Base-by-base conservation (phyloP, 2,329 filamentous ascomycete genomes). In the Pseudofabraea citricarpa region DNA sequence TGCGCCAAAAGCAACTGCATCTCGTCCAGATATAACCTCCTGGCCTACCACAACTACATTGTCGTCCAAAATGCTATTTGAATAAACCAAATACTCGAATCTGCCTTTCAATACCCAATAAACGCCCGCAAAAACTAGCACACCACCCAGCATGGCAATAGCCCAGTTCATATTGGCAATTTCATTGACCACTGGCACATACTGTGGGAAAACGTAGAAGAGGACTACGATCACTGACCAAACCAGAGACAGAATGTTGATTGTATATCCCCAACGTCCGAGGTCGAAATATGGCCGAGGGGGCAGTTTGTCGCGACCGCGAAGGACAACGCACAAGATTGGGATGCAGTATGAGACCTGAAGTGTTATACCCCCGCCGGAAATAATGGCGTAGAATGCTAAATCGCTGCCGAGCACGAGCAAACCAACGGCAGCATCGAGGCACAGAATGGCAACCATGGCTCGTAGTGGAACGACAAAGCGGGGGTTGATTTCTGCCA, bases 321-420 rank as follows among this genome's bases (percentile, higher is more conserved):
- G 27, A n/a, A 36, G 15, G 15, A 46, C 16, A 5, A 46, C 40
- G 18, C 13, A 20, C 29, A 46, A 6, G 22, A 46, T 40, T 27
- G 44, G 44, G 21, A 27, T 46, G 12, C 6, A 16, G n/a, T 46
- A 43, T 3, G 16, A 18, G n/a, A 46, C 35, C 29, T 46, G 40
- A n/a, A 40, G 22, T 6, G 3, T 27, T 4, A 40, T 23, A 33
- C 42, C 46, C 4, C 46, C 46, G 18, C 42, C 42, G 13, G 37
- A 41, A 12, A 48, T 37, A 31, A 48, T 45, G 26, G 46, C 46
- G 5, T 48, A 31, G 33, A 48, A 45, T 8, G 29, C 42, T 8
- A 35, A 38, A 19, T 44, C 36, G 6, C 24, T 27, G 3, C 46
- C 47, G 13, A 49, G 35, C 12, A 44, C 41, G 20, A 49, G 38